A percentile compares a stretch with the other conserved stretches of the same genome.
Conservation (phyloP, 1,284 basidiomycete genomes). For the Irpex sp. region DNA sequence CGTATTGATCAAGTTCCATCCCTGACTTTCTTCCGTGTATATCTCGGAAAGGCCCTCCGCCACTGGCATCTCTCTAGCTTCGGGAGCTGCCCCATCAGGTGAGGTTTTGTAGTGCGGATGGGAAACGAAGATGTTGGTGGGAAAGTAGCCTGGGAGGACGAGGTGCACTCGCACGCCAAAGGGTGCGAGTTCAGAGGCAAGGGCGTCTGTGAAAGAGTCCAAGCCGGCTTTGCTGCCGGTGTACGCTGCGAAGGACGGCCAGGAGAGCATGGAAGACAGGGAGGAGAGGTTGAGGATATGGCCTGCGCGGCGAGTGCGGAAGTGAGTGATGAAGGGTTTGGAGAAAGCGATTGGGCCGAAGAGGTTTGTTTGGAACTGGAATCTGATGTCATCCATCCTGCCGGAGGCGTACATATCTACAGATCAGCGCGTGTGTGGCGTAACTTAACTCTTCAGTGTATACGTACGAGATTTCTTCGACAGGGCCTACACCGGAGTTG, state of each 20-base stretch:
- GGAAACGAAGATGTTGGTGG: slow-evolving; percentile 20
- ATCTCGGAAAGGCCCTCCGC: slow-evolving; percentile 5
- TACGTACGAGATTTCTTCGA: slow-evolving; percentile 6
- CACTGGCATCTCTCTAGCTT: slow-evolving; percentile 1
- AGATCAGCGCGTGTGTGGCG: background rate
- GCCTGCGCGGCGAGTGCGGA: slow-evolving; percentile 10
- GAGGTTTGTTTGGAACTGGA: slow-evolving; percentile 12
- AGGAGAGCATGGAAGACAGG: background rate
- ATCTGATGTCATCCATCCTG: slow-evolving; percentile 11
- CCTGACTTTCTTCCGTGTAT: slow-evolving; percentile 19
- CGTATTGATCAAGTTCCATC: slow-evolving; percentile 8
- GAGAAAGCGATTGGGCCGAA: slow-evolving; percentile 14
- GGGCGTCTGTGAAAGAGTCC: slow-evolving; percentile 24
- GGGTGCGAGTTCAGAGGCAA: slow-evolving; percentile 23
- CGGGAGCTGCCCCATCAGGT: background rate
- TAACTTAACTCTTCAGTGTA: background rate
- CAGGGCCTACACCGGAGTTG: slow-evolving; percentile 14
- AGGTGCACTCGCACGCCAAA: slow-evolving; percentile 23
- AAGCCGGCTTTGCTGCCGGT: slow-evolving; percentile 24
- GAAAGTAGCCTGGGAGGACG: slow-evolving; percentile 27
- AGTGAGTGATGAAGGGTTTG: slow-evolving; percentile 12
- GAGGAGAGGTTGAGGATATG: slow-evolving; percentile 16
- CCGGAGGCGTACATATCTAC: background rate
- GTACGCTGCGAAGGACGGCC: slow-evolving; percentile 7
- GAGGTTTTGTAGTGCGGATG: slow-evolving; percentile 4